phyloP scores from a whole-genome alignment of 73 alveolate species.

The Symbiodinium pilosum region DNA sequence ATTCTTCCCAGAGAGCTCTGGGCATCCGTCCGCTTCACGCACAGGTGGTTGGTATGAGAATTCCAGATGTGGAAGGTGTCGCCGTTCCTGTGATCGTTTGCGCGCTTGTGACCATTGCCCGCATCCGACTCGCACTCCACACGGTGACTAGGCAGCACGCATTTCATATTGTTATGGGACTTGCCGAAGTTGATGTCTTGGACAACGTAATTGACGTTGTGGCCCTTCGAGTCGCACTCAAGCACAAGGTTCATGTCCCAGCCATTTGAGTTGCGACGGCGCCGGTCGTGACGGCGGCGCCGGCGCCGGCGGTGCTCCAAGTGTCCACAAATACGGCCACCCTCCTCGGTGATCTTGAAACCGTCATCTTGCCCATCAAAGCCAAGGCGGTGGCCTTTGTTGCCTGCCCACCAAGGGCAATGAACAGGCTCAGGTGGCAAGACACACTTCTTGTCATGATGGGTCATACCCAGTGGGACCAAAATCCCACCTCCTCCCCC shows the following conservation, averaged over 20 bases:
- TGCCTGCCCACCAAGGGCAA: constrained; percentile 1
- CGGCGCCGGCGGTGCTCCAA: constrained; percentile 35
- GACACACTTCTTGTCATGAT: constrained; percentile 16
- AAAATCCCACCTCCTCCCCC: neutral
- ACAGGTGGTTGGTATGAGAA: constrained; percentile 15
- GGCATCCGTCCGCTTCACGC: constrained; percentile 10
- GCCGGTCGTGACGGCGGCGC: neutral
- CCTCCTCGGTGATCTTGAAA: constrained; percentile 3
- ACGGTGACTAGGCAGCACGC: neutral
- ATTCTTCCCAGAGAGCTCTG: neutral
- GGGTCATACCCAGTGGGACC: neutral
- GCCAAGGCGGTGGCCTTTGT: constrained; percentile 20
- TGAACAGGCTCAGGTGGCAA: constrained; percentile 11
- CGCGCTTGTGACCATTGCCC: neutral
- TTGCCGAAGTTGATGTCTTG: constrained; percentile 12
- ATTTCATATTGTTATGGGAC: neutral
- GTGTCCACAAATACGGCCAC: constrained; percentile 21
- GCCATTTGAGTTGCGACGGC: neutral
- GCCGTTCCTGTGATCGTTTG: neutral
- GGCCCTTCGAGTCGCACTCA: constrained; percentile 16
- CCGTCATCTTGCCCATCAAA: neutral
- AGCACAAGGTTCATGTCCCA: constrained; percentile 31
- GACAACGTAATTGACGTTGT: neutral
- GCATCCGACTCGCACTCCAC: neutral
- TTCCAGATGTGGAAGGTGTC: constrained; percentile 17